These are phyloP conservation scores for Trichocladium antarcticum DNA, from an alignment of 495 filamentous ascomycete genomes.

Conservation along the genomic window DNA sequence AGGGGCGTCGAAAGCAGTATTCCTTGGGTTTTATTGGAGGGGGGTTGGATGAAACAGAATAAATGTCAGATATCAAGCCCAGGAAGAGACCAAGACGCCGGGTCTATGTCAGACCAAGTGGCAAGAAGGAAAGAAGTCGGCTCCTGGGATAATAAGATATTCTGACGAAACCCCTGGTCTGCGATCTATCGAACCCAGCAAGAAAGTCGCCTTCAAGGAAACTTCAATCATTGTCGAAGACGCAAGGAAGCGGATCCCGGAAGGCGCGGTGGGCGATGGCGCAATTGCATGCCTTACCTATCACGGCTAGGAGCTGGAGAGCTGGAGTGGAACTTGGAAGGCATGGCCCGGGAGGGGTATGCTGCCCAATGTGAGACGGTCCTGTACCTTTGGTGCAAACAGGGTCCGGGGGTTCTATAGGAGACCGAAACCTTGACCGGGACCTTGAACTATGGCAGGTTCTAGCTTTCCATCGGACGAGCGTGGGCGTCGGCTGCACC, in stretches of 20 bases:
- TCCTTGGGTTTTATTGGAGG: too few species aligned
- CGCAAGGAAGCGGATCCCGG: constrained; percentile 5
- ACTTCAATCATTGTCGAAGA: not conserved
- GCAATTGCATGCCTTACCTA: constrained; percentile 24
- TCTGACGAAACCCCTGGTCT: too few species aligned
- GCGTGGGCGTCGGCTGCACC: too few species aligned
- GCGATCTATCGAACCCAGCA: not conserved
- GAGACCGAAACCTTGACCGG: not conserved
- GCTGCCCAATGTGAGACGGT: not conserved
- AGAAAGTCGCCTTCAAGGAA: not conserved
- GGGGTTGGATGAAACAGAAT: too few species aligned
- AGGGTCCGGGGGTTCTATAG: too few species aligned
- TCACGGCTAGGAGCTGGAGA: constrained; percentile 12
- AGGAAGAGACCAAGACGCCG: too few species aligned
- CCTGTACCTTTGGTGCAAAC: too few species aligned
- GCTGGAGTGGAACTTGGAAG: constrained; percentile 5
- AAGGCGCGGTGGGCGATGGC: constrained; percentile 16
- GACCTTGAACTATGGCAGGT: too few species aligned
- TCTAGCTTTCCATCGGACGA: too few species aligned
- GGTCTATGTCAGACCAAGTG: not conserved
- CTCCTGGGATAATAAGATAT: not conserved
- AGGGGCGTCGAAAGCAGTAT: too few species aligned
- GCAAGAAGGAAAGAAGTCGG: not conserved
- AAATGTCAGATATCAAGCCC: too few species aligned
- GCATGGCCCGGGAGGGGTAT: not conserved